Percentiles rank a stretch among this genome's conserved stretches.
Conservation (phyloP, 805 yeast genomes). For the Candida fluviatilis region DNA sequence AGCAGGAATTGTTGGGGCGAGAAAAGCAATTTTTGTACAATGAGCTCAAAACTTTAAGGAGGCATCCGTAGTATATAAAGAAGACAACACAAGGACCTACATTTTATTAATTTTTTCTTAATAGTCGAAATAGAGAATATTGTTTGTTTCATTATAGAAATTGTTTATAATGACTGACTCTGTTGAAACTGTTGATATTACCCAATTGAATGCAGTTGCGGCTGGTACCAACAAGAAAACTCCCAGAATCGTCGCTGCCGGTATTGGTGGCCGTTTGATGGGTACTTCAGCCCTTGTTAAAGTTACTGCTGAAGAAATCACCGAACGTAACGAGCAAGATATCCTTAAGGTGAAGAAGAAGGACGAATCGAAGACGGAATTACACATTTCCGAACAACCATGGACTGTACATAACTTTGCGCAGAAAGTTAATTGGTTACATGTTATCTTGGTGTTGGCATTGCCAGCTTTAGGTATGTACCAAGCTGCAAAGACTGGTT, state of each 20-base stretch:
- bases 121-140: no score
- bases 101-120: no score
- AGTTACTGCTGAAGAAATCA: constrained; percentile 61
- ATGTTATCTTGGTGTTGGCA: constrained; percentile 57
- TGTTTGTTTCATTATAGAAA: no score
- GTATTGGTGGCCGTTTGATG: constrained; percentile 72
- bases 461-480: constrained; percentile 55
- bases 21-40: background rate
- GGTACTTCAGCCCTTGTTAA: constrained; percentile 72
- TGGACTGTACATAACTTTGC: constrained; percentile 74
- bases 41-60: background rate
- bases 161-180: constrained; percentile 10
- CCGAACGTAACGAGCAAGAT: constrained; percentile 39
- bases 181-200: constrained; percentile 49
- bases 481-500: constrained; percentile 46
- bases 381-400: constrained; percentile 77
- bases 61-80: background rate
- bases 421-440: constrained; percentile 75
- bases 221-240: constrained; percentile 73
- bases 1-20: background rate
- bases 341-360: constrained; percentile 35
- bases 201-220: constrained; percentile 72
- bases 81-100: no score
- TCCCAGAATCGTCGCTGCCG: constrained; percentile 74
- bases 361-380: no score